phyloP scores from a whole-genome alignment of 1,284 basidiomycete genomes.

The Phlebopus sp. region DNA sequence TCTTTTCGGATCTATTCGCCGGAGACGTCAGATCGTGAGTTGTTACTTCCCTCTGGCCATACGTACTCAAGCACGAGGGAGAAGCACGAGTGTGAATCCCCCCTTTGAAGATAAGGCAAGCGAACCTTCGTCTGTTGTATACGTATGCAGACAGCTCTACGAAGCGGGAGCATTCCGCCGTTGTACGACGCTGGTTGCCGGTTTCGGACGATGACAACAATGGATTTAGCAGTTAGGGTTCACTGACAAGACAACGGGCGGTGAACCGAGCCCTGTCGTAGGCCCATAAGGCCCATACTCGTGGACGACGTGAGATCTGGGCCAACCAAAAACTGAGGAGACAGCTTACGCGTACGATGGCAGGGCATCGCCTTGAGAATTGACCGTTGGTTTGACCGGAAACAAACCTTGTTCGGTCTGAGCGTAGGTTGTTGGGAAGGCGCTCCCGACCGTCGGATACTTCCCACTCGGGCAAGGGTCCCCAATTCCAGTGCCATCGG shows the following conservation, averaged over 20 bases:
- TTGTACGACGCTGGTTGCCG: too few relatives aligned
- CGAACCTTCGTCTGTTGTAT: too few relatives aligned
- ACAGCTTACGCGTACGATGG: background rate
- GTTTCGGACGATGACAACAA: too few relatives aligned
- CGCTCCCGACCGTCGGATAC: background rate
- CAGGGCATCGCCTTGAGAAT: background rate
- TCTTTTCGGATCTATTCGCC: constrained; percentile 6
- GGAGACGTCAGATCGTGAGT: constrained; percentile 1
- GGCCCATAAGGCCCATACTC: too few relatives aligned
- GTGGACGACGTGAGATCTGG: background rate
- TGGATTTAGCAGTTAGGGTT: too few relatives aligned
- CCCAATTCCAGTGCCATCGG: too few relatives aligned
- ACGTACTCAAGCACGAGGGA: background rate
- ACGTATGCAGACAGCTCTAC: too few relatives aligned
- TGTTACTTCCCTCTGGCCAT: background rate
- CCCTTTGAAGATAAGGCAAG: too few relatives aligned
- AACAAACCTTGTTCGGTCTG: background rate
- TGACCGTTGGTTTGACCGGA: background rate
- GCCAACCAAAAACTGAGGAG: background rate
- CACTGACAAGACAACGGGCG: too few relatives aligned
- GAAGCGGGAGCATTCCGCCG: too few relatives aligned
- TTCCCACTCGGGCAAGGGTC: too few relatives aligned
- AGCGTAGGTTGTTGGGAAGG: background rate
- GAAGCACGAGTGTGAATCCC: background rate
- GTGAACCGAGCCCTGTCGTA: too few relatives aligned